Evolutionary conservation across 805 yeast genomes (phyloP), one percentile per base, ranked within the genome.

Genomic region (Yarrowia alimentaria): DNA sequence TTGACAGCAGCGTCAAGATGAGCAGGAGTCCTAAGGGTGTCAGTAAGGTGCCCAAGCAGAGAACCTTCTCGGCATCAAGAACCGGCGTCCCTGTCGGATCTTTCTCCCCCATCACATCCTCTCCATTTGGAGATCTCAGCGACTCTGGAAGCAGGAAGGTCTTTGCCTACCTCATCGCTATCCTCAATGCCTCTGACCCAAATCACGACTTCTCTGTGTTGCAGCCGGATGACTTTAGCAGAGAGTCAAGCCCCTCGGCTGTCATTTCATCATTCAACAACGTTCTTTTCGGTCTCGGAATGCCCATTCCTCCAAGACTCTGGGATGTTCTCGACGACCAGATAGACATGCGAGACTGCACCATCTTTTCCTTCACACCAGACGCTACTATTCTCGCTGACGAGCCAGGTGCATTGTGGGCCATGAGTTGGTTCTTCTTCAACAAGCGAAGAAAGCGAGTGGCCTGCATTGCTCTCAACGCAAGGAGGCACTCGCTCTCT

Each of bases 381-480:
- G 68, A 74, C 10, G 70, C 83, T 59, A 74, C 85, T 7, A 81
- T 84, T 32, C 60, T 79, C 43, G 85, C 83, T 60, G 93, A 84
- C 58, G 75, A 70, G 55, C 77, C 80, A 2, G 80, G 80, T 3
- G 70, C 73, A 3, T 62, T 78, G 22, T 86, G 93, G 93, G 78
- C 85, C 18, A 71, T 82, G 63, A 86, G 87, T 76, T 91, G 94
- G 83, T 93, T 93, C 65, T 79, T 91, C 35, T 89, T 85, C 68
- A 93, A 89, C 69, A 91, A 88, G 68, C 84, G 86, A 61, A 79
- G 85, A 68, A 91, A 91, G 68, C 78, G 98, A 56, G 98, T 93
- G 2, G 88, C 95, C 1, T 91, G 84, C 64, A 64, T 93, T 13
- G 85, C 86, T 59, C 69, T 93, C 56, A 80, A 80, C 51, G 82